Conservation (phyloP, 257 asterid genomes). For the Primulina eburnea region DNA sequence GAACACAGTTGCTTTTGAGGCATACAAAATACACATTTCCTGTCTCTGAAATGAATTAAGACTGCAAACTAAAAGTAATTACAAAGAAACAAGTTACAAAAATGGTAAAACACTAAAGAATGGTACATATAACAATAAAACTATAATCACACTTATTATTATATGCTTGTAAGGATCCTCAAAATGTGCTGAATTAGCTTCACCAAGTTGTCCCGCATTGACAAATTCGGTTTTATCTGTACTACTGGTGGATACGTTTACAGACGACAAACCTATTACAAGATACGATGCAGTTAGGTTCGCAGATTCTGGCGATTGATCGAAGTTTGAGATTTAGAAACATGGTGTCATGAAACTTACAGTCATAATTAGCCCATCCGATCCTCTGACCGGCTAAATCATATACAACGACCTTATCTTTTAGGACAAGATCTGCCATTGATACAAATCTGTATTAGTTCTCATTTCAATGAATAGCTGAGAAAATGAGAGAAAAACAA, state of each 20-base stretch:
- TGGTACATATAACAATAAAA: constrained; percentile 42
- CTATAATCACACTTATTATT: constrained; percentile 22
- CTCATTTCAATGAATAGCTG: neutral
- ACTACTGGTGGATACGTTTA: constrained; percentile 66
- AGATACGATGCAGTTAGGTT: neutral
- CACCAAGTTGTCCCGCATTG: constrained; percentile 55
- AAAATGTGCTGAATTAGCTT: constrained; percentile 27
- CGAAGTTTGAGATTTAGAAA: neutral
- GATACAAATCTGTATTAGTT: no score
- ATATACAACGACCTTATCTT: constrained; percentile 83
- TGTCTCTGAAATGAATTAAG: neutral
- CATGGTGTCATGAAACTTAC: constrained; percentile 48
- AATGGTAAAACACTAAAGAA: constrained; percentile 36
- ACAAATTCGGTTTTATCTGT: constrained; percentile 70
- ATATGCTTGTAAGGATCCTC: constrained; percentile 26
- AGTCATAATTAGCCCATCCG: constrained; percentile 91
- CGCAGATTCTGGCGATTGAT: neutral
- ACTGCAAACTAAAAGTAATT: no score
- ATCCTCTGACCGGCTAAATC: constrained; percentile 76
- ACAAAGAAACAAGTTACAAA: constrained; percentile 27
- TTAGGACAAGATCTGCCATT: constrained; percentile 75
- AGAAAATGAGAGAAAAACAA: neutral
- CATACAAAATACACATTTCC: neutral
- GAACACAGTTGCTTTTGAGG: no score
- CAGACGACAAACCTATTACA: constrained; percentile 55